phyloP scores from a whole-genome alignment of 108 stramenopile species.

The Nitzschia inconspicua region DNA sequence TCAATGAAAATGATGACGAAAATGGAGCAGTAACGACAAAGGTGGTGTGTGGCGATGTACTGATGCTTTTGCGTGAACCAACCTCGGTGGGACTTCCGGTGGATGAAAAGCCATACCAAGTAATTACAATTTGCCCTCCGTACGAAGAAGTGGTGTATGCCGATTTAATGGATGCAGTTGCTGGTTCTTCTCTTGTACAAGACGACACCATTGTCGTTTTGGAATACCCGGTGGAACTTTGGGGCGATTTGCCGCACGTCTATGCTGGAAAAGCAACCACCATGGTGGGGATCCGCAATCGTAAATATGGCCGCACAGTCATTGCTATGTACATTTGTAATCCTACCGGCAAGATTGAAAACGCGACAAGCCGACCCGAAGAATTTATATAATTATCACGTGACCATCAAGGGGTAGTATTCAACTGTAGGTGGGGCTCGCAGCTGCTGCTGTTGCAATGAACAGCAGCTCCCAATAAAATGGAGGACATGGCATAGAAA shows the following conservation, averaged over 20 bases:
- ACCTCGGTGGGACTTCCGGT: constrained; percentile 61
- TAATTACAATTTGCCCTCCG: constrained; percentile 92
- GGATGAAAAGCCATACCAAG: constrained; percentile 60
- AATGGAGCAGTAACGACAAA: too few relatives aligned
- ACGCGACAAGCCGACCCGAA: constrained; percentile 75
- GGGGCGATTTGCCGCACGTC: constrained; percentile 83
- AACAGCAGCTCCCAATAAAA: too few relatives aligned
- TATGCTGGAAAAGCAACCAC: constrained; percentile 63
- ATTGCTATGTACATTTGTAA: constrained; percentile 92
- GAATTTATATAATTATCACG: constrained; percentile 68
- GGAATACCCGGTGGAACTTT: constrained; percentile 93
- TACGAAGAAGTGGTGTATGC: constrained; percentile 96
- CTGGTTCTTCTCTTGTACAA: constrained; percentile 60
- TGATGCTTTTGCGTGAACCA: constrained; percentile 84
- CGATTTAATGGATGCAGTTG: constrained; percentile 80
- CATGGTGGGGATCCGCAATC: constrained; percentile 90
- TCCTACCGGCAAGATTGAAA: constrained; percentile 78
- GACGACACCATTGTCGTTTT: constrained; percentile 89
- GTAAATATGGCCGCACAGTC: constrained; percentile 92
- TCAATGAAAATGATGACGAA: constrained; percentile 50
- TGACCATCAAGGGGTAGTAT: too few relatives aligned
- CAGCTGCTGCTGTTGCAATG: too few relatives aligned
- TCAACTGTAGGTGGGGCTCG: too few relatives aligned
- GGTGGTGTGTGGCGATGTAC: constrained; percentile 82
- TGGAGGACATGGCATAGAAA: too few relatives aligned